Percentiles rank a stretch among this genome's conserved stretches.
Evolutionary conservation across 1,284 basidiomycete genomes (phyloP).

Genomic region (Peniophora sp.): DNA sequence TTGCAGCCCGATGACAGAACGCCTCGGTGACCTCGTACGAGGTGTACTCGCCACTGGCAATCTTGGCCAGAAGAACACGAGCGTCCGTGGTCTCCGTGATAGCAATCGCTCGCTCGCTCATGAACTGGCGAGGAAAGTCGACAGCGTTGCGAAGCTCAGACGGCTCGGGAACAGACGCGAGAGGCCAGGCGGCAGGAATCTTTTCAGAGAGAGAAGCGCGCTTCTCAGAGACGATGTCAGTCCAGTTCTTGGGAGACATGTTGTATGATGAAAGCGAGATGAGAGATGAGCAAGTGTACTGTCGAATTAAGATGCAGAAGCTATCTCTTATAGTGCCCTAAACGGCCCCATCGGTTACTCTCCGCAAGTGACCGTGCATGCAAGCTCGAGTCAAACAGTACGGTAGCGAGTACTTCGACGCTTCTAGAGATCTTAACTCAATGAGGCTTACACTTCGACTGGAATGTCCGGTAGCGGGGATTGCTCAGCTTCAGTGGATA

Average conservation of each 20-base stretch:
- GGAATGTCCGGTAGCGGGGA: too few relatives aligned
- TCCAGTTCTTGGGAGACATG: not conserved
- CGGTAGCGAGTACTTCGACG: too few relatives aligned
- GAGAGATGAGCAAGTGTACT: too few relatives aligned
- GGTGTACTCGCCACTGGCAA: slow-evolving; percentile 19
- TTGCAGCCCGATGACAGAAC: slow-evolving; percentile 38
- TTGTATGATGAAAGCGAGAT: too few relatives aligned
- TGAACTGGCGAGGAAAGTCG: not conserved
- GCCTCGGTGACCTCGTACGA: slow-evolving; percentile 31
- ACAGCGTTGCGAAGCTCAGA: not conserved
- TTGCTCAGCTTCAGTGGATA: too few relatives aligned
- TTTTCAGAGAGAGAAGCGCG: not conserved
- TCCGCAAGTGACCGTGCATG: too few relatives aligned
- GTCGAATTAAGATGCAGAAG: too few relatives aligned
- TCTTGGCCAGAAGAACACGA: not conserved
- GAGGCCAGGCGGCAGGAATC: not conserved
- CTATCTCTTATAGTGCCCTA: too few relatives aligned
- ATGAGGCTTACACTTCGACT: too few relatives aligned
- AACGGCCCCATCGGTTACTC: too few relatives aligned
- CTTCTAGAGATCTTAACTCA: too few relatives aligned
- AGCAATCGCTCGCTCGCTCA: slow-evolving; percentile 9
- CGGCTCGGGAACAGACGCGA: not conserved
- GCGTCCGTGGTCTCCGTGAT: slow-evolving; percentile 16
- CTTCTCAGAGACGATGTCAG: not conserved
- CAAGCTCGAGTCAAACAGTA: too few relatives aligned